These are phyloP conservation scores for Nakaseomyces uthaithaninus DNA, from an alignment of 1,139 yeast species.

Conservation along the genomic window DNA sequence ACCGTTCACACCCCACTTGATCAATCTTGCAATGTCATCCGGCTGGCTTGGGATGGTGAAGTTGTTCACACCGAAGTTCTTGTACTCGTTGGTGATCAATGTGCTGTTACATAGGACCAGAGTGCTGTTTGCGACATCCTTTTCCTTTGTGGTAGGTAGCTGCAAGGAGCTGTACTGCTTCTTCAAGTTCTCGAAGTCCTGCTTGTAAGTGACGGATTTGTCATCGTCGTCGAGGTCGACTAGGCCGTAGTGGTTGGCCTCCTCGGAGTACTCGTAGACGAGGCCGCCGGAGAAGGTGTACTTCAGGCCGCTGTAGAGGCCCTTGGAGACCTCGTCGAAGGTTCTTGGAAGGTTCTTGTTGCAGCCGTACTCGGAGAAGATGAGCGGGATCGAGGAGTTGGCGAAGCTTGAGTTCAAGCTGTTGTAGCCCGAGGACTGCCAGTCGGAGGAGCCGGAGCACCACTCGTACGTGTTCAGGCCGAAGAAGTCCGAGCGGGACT, in stretches of 20 bases:
- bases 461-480: slow-evolving; percentile 89
- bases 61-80: slow-evolving; percentile 36
- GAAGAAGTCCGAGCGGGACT: slow-evolving; percentile 72
- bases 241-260: slow-evolving; percentile 61
- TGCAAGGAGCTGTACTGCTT: slow-evolving; percentile 38
- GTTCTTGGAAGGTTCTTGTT: slow-evolving; percentile 55
- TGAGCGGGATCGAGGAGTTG: slow-evolving; percentile 60
- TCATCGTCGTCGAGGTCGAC: slow-evolving; percentile 43
- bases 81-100: slow-evolving; percentile 35
- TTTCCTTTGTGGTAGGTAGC: slow-evolving; percentile 38
- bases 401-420: slow-evolving; percentile 50
- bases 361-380: slow-evolving; percentile 83
- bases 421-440: slow-evolving; percentile 63
- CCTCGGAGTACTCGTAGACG: slow-evolving; percentile 68
- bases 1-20: slow-evolving; percentile 46
- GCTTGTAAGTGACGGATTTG: slow-evolving; percentile 37
- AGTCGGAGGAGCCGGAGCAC: slow-evolving; percentile 70
- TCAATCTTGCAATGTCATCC: slow-evolving; percentile 35
- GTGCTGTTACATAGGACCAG: slow-evolving; percentile 50
- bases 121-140: slow-evolving; percentile 32
- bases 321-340: slow-evolving; percentile 62
- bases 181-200: slow-evolving; percentile 52
- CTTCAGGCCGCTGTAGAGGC: slow-evolving; percentile 45
- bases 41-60: slow-evolving; percentile 41
- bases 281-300: slow-evolving; percentile 66